Base-by-base conservation (phyloP, 345 rosid genomes). In the Moricandia arvensis region DNA sequence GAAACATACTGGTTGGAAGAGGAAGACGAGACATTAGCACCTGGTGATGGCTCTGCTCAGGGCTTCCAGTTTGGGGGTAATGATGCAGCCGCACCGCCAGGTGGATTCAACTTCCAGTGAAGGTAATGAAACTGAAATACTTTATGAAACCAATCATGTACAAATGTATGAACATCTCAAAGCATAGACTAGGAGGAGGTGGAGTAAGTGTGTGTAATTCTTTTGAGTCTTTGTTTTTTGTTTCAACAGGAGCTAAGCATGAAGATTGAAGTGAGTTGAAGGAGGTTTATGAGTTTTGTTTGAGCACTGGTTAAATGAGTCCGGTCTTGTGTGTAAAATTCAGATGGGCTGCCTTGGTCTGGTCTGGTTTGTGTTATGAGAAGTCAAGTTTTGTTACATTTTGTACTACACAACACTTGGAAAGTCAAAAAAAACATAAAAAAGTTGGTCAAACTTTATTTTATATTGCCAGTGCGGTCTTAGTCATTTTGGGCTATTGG, bases 1-100 rank as follows among this genome's bases (percentile, higher is more conserved):
- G 96, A 87, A 81, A 85, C 93, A 8, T 90, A 85, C 76, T 90
- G 96, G 96, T 80, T 82, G 73, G 96, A 90, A 77, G 89, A 90
- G 75, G 91, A 86, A 4, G 97, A 89, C 59, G 94, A 91, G 79
- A 69, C 90, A n/a, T 64, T 91, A 79, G 85, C 90, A 64, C 80
- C 88, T n/a, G 89, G 88, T 69, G 94, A 87, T 66, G 83, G 69
- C 47, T 53, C 88, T 11, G 86, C 84, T 38, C 61, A 87, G 38
- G 92, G 87, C 35, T 89, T 91, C 78, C 84, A 76, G 73, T 91
- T 91, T 68, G 92, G 92, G 15, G 86, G 82, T 35, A 87, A 72
- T 58, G 87, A 80, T 62, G 85, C 83, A 54, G 68, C 85, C 12
- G 82, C 85, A 78, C 94, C 94, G 1, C 85, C 92, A 53, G 94